A percentile compares a stretch with the other conserved stretches of the same genome.
These are phyloP conservation scores for Gilbertella persicaria DNA, from an alignment of 371 early-diverging fungal species.

Conservation along the genomic window DNA sequence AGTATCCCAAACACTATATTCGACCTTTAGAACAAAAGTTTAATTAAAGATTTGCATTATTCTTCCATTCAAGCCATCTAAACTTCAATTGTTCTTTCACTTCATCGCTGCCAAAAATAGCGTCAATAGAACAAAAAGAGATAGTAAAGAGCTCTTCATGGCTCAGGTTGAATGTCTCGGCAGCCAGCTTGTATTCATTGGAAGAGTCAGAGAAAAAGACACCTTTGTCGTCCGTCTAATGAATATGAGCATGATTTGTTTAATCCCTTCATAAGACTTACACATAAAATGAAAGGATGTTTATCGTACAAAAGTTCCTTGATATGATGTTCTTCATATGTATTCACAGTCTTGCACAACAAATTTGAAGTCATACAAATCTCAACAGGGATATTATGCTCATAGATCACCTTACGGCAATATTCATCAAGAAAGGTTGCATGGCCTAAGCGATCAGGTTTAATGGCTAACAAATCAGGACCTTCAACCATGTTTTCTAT, in stretches of 20 bases:
- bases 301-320: slow-evolving; percentile 42
- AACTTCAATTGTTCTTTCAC: slow-evolving; percentile 32
- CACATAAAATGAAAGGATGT: slow-evolving; percentile 62
- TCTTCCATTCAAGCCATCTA: slow-evolving; percentile 41
- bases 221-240: slow-evolving; percentile 63
- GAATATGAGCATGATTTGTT: not conserved
- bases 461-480: slow-evolving; percentile 35
- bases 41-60: slow-evolving; percentile 38
- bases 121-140: slow-evolving; percentile 46
- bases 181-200: slow-evolving; percentile 49
- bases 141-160: slow-evolving; percentile 41
- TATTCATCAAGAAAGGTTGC: slow-evolving; percentile 53
- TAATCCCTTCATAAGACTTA: slow-evolving; percentile 25
- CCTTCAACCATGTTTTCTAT: slow-evolving; percentile 47
- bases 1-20: slow-evolving; percentile 71
- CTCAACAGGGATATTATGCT: slow-evolving; percentile 55
- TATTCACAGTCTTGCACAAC: slow-evolving; percentile 53
- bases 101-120: slow-evolving; percentile 43
- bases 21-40: slow-evolving; percentile 70
- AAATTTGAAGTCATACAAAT: slow-evolving; percentile 72
- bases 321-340: slow-evolving; percentile 58
- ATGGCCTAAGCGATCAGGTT: slow-evolving; percentile 64
- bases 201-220: slow-evolving; percentile 57
- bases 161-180: slow-evolving; percentile 35
- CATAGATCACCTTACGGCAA: slow-evolving; percentile 37